These are phyloP conservation scores for Chalciporus pseudorubinellus DNA, from an alignment of 768 basidiomycete species.

Conservation along the genomic window DNA sequence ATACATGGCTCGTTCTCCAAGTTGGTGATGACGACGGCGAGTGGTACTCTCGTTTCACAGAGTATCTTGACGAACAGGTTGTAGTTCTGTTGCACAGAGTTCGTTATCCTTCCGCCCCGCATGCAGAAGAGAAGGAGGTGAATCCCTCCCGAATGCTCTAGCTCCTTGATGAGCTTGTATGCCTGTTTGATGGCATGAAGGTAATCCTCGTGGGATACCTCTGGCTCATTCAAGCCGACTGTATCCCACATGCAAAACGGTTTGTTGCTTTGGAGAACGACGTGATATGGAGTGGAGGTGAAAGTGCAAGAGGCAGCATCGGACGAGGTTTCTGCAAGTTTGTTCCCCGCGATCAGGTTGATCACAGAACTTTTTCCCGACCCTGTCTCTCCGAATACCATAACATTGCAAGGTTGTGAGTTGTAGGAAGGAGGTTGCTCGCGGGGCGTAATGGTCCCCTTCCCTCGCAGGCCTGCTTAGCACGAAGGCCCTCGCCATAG, in stretches of 20 bases:
- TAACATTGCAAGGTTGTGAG: constrained; percentile 18
- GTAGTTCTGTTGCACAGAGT: constrained; percentile 38
- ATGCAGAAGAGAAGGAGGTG: constrained; percentile 40
- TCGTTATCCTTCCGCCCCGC: constrained; percentile 38
- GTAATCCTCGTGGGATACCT: constrained; percentile 15
- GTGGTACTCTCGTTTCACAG: constrained; percentile 37
- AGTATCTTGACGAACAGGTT: constrained; percentile 38
- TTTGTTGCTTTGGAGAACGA: constrained; percentile 12
- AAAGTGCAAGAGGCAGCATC: constrained; percentile 37
- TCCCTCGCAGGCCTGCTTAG: constrained; percentile 5
- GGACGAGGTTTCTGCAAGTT: constrained; percentile 31
- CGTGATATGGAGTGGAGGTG: constrained; percentile 20
- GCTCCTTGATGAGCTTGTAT: constrained; percentile 31
- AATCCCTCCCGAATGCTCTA: constrained; percentile 35
- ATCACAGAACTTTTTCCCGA: constrained; percentile 41
- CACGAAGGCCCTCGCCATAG: no score
- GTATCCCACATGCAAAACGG: constrained; percentile 33
- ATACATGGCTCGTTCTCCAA: constrained; percentile 36
- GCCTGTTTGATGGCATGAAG: constrained; percentile 29
- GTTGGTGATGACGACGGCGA: constrained; percentile 38
- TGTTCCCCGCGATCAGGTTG: constrained; percentile 36
- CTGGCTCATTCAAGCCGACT: constrained; percentile 31
- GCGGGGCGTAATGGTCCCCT: constrained; percentile 3
- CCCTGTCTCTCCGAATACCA: constrained; percentile 30
- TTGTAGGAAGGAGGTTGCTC: constrained; percentile 17